These are phyloP conservation scores for Nothophoma quercina DNA, from an alignment of 2,329 filamentous ascomycete genomes.

Conservation along the genomic window DNA sequence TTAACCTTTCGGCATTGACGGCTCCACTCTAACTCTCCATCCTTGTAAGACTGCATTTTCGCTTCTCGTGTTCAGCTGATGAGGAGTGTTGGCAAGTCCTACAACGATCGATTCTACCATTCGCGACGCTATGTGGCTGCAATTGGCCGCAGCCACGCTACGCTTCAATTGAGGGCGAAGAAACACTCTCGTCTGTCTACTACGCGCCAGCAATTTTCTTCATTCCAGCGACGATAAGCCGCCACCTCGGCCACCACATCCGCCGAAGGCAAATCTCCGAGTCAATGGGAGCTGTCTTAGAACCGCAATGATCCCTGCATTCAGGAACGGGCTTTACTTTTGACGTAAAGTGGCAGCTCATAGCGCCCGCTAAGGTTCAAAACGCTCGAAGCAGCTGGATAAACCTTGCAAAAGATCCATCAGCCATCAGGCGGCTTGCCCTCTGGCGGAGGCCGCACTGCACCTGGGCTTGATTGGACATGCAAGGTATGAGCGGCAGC, in stretches of 20 bases:
- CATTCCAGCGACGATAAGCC: slow-evolving; percentile 8
- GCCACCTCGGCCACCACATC: slow-evolving; percentile 2
- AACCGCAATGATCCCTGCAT: slow-evolving; percentile 20
- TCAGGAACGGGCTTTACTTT: slow-evolving; percentile 20
- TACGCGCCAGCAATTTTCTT: slow-evolving; percentile 9
- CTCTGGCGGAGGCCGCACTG: slow-evolving; percentile 14
- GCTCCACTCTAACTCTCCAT: slow-evolving; percentile 11
- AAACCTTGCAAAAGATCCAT: slow-evolving; percentile 12
- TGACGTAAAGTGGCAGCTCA: slow-evolving; percentile 19
- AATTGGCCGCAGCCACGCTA: background rate
- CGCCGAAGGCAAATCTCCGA: slow-evolving; percentile 14
- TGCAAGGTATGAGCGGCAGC: slow-evolving; percentile 14
- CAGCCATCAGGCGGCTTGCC: too few species aligned
- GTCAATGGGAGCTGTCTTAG: slow-evolving; percentile 6
- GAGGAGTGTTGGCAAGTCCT: background rate
- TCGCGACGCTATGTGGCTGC: background rate
- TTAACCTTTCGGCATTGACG: slow-evolving; percentile 26
- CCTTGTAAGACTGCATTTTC: slow-evolving; percentile 9
- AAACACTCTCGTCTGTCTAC: background rate
- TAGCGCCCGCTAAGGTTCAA: slow-evolving; percentile 27
- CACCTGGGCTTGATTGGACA: slow-evolving; percentile 23
- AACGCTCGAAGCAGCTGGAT: slow-evolving; percentile 8
- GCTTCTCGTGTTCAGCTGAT: slow-evolving; percentile 6
- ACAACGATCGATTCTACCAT: background rate
- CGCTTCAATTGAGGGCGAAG: background rate